Evolutionary conservation across 495 filamentous ascomycete species (phyloP), one percentile per base, ranked within the genome.

Genomic region (Aspergillus steynii): DNA sequence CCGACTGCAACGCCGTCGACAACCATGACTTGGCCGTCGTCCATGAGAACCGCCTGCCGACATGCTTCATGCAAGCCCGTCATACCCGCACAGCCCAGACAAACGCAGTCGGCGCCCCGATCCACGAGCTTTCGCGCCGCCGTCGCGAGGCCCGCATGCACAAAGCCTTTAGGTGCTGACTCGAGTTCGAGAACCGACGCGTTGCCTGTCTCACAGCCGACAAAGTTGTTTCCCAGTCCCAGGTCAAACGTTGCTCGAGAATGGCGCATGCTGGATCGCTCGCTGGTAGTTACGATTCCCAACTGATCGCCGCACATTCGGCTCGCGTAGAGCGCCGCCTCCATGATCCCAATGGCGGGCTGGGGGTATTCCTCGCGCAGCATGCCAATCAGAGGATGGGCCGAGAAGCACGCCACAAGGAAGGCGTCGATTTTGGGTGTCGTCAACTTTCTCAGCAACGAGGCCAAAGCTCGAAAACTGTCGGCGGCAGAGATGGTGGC

Each of bases 301-400:
- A 82, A 75, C 5, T 73, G 61, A 9, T 67, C 67, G 25, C 76
- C 76, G 1, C 76, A 61, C 59, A 72, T 77, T 6, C 76, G 55
- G 31, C 72, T 67, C 5, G 75, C 64, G 59, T 73, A 75, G 1
- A 79, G 68, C 32, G 69, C 61, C 10, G 78, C 78, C 58, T 83
- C 80, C 78, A 83, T 81, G 62, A 83, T 82, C 3, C 80, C 79
- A 12, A 81, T 77, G 0, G 81, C 77, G 0, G 78, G 80, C 3
- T 65, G 56, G 9, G 63, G 55, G 51, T 78, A 48, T 60, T 83
- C 80, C 66, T 82, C 79, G n/a, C 77, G 65, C n/a, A 83, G 69
- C 50, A 75, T 76, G 42, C 69, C 64, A 60, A 79, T 81, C 7
- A 81, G 72, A n/a, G 80, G 72, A 63, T 83, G 79, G 55, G 77